A percentile compares a stretch with the other conserved stretches of the same genome.
Evolutionary conservation across 2,329 filamentous ascomycete species (phyloP).

Genomic region (Phyllosticta citribraziliensis): DNA sequence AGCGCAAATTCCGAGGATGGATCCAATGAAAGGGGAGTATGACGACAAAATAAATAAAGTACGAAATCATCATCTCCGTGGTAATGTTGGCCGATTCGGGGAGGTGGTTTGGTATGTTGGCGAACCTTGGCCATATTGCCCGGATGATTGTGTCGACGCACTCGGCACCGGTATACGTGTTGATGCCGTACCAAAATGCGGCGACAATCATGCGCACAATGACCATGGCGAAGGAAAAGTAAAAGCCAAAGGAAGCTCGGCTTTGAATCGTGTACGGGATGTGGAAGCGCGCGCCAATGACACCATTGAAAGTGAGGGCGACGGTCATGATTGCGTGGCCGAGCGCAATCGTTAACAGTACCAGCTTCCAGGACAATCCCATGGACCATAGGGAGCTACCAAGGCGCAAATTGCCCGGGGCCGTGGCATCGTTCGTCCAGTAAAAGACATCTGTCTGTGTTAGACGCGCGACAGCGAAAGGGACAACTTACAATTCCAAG

Average conservation of each 20-base stretch:
- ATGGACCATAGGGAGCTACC: slow-evolving; percentile 1
- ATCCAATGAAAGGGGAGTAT: slow-evolving; percentile 16
- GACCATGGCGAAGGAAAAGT: slow-evolving; percentile 13
- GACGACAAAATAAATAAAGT: slow-evolving; percentile 15
- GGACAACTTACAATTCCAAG: slow-evolving; percentile 11
- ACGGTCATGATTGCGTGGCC: background rate
- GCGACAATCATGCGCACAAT: slow-evolving; percentile 25
- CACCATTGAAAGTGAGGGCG: background rate
- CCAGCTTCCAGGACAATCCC: slow-evolving; percentile 4
- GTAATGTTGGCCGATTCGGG: slow-evolving; percentile 16
- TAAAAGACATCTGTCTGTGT: background rate
- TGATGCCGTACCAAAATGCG: slow-evolving; percentile 27
- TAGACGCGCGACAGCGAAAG: background rate
- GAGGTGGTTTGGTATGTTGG: slow-evolving; percentile 11
- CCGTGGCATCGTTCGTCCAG: slow-evolving; percentile 4
- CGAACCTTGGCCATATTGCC: slow-evolving; percentile 16
- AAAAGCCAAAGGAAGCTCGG: background rate
- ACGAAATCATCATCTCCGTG: slow-evolving; percentile 12
- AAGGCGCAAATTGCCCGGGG: background rate
- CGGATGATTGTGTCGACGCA: slow-evolving; percentile 19
- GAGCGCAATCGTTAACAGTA: background rate
- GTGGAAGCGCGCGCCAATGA: slow-evolving; percentile 1
- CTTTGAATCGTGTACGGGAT: slow-evolving; percentile 3
- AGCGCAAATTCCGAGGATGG: slow-evolving; percentile 14
- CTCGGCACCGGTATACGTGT: slow-evolving; percentile 21